Evolutionary conservation across 495 filamentous ascomycete species (phyloP), one percentile per base, ranked within the genome.

Genomic region (Mytilinidion resinicola): DNA sequence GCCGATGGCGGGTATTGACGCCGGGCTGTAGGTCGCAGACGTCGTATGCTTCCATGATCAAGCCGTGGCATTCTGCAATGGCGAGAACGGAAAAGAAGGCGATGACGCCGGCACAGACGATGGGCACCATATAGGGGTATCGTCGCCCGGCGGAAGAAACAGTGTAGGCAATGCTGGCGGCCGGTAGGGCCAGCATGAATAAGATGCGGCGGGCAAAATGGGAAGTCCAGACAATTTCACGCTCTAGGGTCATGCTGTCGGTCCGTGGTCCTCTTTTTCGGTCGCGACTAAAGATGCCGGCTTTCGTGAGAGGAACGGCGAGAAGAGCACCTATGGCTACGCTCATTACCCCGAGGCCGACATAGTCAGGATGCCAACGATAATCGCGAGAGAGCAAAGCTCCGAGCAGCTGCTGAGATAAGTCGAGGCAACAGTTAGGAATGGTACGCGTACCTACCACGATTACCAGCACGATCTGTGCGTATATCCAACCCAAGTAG

Each of bases 31-130:
- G 76, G 63, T 90, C 88, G 19, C 84, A 88, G 6, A 83, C 85
- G 68, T 91, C 87, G 67, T 82, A 90, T 17, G 84, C 84, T 64
- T 91, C 87, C 88, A 89, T 90, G 70, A 91, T 77, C 51, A 91
- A 73, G 4, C 86, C 84, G 57, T 85, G 78, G 69, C 85, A 89
- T 70, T 91, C 88, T 9, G 87, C 81, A 42, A 90, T 84, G 33
- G 84, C 86, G 20, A 91, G 78, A 41, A 82, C 84, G 3, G 82
- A 85, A 12, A 87, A 74, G 59, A 87, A 86, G 11, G 83, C 85
- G 15, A 89, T 79, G 20, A 83, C 60, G 3, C 79, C 82, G 12
- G 85, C 86, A 57, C 90, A 82, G 33, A 85, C 51, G n/a, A 80
- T 81, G 1, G 87, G 87, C 9, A 85, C 68, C 35, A 79, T 78